phyloP scores from a whole-genome alignment of 805 yeast species.

The Dipodascus albidus region DNA sequence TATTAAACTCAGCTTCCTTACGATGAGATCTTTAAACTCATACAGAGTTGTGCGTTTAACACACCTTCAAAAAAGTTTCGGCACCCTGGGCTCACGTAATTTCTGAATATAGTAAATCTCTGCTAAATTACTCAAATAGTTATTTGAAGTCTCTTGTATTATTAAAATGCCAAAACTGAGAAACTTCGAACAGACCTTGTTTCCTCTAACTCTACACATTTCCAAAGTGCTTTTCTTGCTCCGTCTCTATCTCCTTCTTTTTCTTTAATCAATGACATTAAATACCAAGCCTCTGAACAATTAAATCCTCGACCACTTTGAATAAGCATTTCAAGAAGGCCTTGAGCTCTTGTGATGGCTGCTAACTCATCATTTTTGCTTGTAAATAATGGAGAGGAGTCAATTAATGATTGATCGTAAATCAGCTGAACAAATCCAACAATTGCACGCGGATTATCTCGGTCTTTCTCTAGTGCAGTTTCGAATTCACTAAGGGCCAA shows the following conservation, averaged over 20 bases:
- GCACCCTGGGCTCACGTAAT: too few species aligned
- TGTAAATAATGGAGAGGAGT: conserved; percentile 28
- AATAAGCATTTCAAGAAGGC: conserved; percentile 29
- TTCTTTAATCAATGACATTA: conserved; percentile 53
- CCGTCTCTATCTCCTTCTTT: conserved; percentile 38
- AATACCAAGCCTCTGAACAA: conserved; percentile 59
- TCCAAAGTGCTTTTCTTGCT: conserved; percentile 44
- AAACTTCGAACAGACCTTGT: conserved; percentile 39
- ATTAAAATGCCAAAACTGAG: not conserved
- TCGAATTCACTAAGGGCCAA: conserved; percentile 56
- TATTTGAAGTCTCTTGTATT: not conserved
- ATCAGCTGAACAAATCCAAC: conserved; percentile 44
- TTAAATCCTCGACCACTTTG: conserved; percentile 32
- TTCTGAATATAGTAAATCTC: not conserved
- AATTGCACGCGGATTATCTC: conserved; percentile 39
- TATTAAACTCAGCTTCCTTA: too few species aligned
- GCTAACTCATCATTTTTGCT: conserved; percentile 47
- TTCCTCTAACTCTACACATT: conserved; percentile 51
- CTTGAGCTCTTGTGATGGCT: conserved; percentile 37
- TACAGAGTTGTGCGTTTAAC: too few species aligned
- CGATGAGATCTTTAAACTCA: too few species aligned
- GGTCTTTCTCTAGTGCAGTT: conserved; percentile 39
- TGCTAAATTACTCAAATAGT: not conserved
- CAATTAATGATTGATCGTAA: conserved; percentile 30
- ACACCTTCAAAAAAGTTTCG: too few species aligned